Percentiles rank a stretch among this genome's conserved stretches.
Conservation (phyloP, 2,329 filamentous ascomycete species). For the Diplocarpon rosae region DNA sequence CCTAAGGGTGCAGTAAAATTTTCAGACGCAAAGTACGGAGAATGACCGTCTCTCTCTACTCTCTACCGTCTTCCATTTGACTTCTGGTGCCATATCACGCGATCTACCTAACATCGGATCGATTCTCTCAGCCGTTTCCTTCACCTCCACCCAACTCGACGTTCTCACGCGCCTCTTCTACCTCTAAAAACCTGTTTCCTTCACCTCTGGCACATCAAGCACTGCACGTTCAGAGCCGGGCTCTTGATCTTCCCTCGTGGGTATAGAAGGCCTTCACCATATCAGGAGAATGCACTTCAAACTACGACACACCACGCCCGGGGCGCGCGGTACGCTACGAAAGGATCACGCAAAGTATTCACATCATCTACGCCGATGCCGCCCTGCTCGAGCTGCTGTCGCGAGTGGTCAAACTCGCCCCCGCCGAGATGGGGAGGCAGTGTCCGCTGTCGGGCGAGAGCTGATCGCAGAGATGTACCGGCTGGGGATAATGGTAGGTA, state of each 20-base stretch:
- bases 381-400: slow-evolving; percentile 50
- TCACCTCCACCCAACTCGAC: slow-evolving; percentile 67
- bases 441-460: slow-evolving; percentile 57
- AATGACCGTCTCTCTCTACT: slow-evolving; percentile 22
- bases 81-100: background rate
- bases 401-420: slow-evolving; percentile 21
- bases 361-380: slow-evolving; percentile 81
- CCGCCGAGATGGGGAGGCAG: slow-evolving; percentile 57
- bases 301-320: slow-evolving; percentile 65
- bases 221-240: slow-evolving; percentile 45
- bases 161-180: slow-evolving; percentile 53
- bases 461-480: slow-evolving; percentile 87
- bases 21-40: slow-evolving; percentile 58
- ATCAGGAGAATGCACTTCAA: slow-evolving; percentile 77
- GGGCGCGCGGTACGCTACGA: slow-evolving; percentile 82
- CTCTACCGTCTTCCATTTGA: background rate
- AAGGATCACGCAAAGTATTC: slow-evolving; percentile 87
- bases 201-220: slow-evolving; percentile 46
- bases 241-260: slow-evolving; percentile 70
- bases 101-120: background rate
- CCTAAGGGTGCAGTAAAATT: slow-evolving; percentile 63
- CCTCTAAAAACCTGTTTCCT: slow-evolving; percentile 59
- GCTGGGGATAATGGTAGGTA: slow-evolving; percentile 86
- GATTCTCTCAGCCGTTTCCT: slow-evolving; percentile 41
- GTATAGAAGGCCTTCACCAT: slow-evolving; percentile 83